These are phyloP conservation scores for Phoenix dactylifera DNA, from an alignment of 176 grass and related monocot genomes.

Conservation along the genomic window DNA sequence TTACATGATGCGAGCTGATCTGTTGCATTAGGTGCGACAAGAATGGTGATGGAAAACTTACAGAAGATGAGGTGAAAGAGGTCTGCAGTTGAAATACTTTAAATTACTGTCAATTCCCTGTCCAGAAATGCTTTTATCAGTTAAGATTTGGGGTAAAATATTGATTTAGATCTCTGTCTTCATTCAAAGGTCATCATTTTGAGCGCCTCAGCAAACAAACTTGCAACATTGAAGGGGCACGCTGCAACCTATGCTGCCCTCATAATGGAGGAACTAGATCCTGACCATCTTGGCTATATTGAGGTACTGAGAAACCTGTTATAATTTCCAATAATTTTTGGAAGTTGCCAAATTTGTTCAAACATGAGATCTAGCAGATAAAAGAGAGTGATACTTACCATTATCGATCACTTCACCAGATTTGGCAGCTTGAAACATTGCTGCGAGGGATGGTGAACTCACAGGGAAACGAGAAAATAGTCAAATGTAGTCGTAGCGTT, in stretches of 20 bases:
- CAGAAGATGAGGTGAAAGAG: slow-evolving; percentile 96
- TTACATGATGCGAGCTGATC: too few relatives aligned
- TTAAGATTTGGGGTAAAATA: not conserved
- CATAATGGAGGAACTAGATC: slow-evolving; percentile 97
- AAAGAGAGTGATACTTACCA: not conserved
- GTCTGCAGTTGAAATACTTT: slow-evolving; percentile 10
- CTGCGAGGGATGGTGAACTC: slow-evolving; percentile 72
- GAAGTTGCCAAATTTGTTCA: too few relatives aligned
- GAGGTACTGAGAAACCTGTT: slow-evolving; percentile 36
- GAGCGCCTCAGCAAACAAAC: slow-evolving; percentile 86
- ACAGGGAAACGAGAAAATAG: slow-evolving; percentile 57
- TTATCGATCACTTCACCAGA: slow-evolving; percentile 24
- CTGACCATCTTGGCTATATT: slow-evolving; percentile 72
- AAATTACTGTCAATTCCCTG: too few relatives aligned
- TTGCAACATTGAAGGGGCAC: slow-evolving; percentile 70
- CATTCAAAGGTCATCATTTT: slow-evolving; percentile 69
- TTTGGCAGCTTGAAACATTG: slow-evolving; percentile 89
- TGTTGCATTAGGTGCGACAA: slow-evolving; percentile 70
- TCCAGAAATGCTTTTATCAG: too few relatives aligned
- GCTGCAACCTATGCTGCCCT: slow-evolving; percentile 77
- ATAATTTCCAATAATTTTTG: too few relatives aligned
- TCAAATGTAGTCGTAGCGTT: slow-evolving; percentile 55
- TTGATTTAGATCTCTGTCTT: too few relatives aligned
- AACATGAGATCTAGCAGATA: too few relatives aligned
- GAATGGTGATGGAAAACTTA: slow-evolving; percentile 92